These are phyloP conservation scores for Irpex sp. DNA, from an alignment of 1,284 basidiomycete genomes.

Conservation along the genomic window DNA sequence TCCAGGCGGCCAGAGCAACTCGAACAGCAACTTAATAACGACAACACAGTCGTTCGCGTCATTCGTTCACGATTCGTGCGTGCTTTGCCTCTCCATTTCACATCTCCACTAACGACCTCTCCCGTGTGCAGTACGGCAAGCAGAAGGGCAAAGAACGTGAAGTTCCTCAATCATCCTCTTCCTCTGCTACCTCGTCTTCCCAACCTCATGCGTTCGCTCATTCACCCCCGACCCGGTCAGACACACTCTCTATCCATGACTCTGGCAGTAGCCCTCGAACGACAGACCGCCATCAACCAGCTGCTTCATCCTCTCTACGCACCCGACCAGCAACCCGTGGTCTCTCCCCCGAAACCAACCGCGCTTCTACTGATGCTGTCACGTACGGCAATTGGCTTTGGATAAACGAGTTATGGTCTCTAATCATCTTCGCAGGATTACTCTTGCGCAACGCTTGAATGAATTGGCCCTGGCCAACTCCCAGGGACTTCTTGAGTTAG, in stretches of 20 bases:
- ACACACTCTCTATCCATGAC: slow-evolving; percentile 10
- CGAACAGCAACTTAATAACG: slow-evolving; percentile 22
- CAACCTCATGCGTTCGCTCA: slow-evolving; percentile 23
- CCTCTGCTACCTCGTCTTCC: slow-evolving; percentile 31
- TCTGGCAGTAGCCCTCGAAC: slow-evolving; percentile 8
- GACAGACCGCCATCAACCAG: slow-evolving; percentile 11
- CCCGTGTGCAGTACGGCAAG: slow-evolving; percentile 49
- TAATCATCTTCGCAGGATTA: slow-evolving; percentile 41
- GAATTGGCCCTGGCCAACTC: slow-evolving; percentile 75
- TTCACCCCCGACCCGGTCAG: slow-evolving; percentile 12
- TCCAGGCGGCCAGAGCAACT: slow-evolving; percentile 33
- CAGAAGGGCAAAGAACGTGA: slow-evolving; percentile 59
- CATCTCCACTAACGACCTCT: slow-evolving; percentile 3
- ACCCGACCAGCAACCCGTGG: slow-evolving; percentile 18
- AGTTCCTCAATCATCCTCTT: slow-evolving; percentile 20
- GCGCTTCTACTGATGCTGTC: slow-evolving; percentile 52
- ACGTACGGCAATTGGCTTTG: slow-evolving; percentile 48
- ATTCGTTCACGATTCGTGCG: slow-evolving; percentile 74
- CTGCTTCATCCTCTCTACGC: slow-evolving; percentile 15
- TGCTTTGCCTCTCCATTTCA: slow-evolving; percentile 23
- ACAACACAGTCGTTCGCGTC: slow-evolving; percentile 54
- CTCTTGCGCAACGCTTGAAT: slow-evolving; percentile 71
- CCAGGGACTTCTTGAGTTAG: slow-evolving; percentile 72
- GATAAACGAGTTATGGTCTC: not conserved
- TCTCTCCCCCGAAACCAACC: slow-evolving; percentile 17